These are phyloP conservation scores for Leishmania gerbilli DNA, from an alignment of 208 protist species.

Conservation along the genomic window DNA sequence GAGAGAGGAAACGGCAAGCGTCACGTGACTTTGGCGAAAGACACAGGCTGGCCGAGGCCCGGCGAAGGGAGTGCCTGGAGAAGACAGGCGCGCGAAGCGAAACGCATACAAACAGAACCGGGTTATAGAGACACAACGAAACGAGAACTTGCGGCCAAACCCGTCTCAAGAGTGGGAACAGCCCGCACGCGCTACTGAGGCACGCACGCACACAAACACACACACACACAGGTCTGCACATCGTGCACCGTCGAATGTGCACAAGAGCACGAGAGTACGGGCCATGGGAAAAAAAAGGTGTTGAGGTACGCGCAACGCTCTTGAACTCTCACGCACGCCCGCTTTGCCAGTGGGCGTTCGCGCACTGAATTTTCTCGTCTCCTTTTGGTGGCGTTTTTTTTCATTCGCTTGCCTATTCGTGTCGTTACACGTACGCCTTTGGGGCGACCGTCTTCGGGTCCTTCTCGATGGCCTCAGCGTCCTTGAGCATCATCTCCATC, in stretches of 20 bases:
- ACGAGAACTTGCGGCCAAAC: background rate
- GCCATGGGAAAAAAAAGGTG: background rate
- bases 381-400: background rate
- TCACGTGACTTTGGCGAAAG: background rate
- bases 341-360: background rate
- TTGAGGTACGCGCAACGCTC: background rate
- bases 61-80: background rate
- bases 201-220: background rate
- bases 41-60: background rate
- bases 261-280: background rate
- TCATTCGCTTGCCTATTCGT: background rate
- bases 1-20: background rate
- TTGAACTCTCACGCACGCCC: background rate
- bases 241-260: background rate
- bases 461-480: constrained; percentile 55
- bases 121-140: background rate
- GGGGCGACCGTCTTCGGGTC: constrained; percentile 48
- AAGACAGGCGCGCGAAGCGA: background rate
- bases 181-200: background rate
- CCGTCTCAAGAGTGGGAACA: background rate
- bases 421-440: constrained; percentile 45
- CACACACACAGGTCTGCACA: background rate
- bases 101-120: background rate
- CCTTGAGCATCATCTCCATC: constrained; percentile 83
- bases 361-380: background rate